Base-by-base conservation (phyloP, 164 flowering plant genomes). In the Cinnamomum micranthum region DNA sequence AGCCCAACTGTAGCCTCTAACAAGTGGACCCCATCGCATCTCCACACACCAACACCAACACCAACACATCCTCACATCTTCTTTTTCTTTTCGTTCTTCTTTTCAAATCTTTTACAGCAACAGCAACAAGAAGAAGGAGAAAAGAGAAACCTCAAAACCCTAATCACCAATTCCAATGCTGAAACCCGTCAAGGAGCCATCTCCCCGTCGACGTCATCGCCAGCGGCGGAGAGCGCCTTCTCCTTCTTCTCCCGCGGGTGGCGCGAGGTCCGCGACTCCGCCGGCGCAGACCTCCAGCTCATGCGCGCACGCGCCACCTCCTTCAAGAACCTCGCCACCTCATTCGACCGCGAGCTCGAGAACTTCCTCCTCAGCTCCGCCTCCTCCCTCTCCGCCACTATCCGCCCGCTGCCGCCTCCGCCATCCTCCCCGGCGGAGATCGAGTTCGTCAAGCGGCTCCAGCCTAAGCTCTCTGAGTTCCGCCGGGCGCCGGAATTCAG, bases 301-400 rank as follows among this genome's bases (percentile, higher is more conserved):
- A 90, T 90, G 88, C 75, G 77, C 28, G 76, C 81, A 72, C 80
- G 97, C 17, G 97, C 94, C 4, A 86, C 80, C 67, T 86, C 92
- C 11, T 86, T 90, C 77, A 88, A 85, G 84, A 83, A 86, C 62
- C 81, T 91, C 1, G 96, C 96, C 24, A 82, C 81, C 19, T 80
- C 93, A 31, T 88, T 91, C 80, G 93, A 91, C 72, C 80, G 87
- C 13, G 97, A 90, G 80, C 79, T 92, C 71, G 97, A 87, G 84
- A 89, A 89, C 71, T 86, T 89, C 77, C 68, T 88, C 68, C 75
- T 80, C 50, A 86, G 89, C 6, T 84, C 86, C 2, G 89, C 25
- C 86, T 89, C 25, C 86, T 82, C 28, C 82, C 84, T 19, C 70
- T 89, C 70, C 67, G 55, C 63, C 55, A 65, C 47, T 31, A 60